Evolutionary conservation across 257 asterid genomes (phyloP).

Genomic region (Rauvolfia tetraphylla): DNA sequence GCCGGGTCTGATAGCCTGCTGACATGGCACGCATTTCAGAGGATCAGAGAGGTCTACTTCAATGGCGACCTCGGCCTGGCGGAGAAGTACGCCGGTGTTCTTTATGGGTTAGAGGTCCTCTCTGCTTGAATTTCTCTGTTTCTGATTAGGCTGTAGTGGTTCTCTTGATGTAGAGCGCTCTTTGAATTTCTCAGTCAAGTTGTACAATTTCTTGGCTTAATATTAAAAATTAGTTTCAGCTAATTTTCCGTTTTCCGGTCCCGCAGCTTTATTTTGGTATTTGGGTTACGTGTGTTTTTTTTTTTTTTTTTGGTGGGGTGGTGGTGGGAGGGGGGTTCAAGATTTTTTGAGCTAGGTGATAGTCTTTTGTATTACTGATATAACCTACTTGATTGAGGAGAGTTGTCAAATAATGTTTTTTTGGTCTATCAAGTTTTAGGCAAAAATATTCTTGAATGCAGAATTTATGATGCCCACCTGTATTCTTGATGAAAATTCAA

Average conservation of each 20-base stretch:
- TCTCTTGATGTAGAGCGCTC: slow-evolving; percentile 11
- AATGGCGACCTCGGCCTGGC: slow-evolving; percentile 32
- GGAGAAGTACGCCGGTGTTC: slow-evolving; percentile 62
- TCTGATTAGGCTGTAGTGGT: slow-evolving; percentile 22
- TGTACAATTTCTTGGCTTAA: slow-evolving; percentile 8
- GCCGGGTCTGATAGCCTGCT: slow-evolving; percentile 88
- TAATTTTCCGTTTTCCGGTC: neutral
- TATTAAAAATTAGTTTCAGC: neutral
- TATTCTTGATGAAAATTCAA: neutral
- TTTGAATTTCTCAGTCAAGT: slow-evolving; percentile 12
- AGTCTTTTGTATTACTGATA: neutral
- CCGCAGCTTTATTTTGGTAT: neutral
- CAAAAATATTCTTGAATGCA: neutral
- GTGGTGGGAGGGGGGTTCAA: neutral
- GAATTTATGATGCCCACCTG: neutral
- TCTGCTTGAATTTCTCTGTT: slow-evolving; percentile 17
- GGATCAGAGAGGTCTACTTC: slow-evolving; percentile 50
- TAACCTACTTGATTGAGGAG: neutral
- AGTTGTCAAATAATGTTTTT: neutral
- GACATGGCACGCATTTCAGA: slow-evolving; percentile 69
- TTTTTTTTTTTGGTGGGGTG: too few species aligned
- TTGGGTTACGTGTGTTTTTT: neutral
- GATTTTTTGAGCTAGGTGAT: neutral
- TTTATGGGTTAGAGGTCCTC: slow-evolving; percentile 73
- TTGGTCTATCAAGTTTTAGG: neutral